Evolutionary conservation across 78 protist species (phyloP).

Genomic region (slime mould (Dictyostelium discoideum)): DNA sequence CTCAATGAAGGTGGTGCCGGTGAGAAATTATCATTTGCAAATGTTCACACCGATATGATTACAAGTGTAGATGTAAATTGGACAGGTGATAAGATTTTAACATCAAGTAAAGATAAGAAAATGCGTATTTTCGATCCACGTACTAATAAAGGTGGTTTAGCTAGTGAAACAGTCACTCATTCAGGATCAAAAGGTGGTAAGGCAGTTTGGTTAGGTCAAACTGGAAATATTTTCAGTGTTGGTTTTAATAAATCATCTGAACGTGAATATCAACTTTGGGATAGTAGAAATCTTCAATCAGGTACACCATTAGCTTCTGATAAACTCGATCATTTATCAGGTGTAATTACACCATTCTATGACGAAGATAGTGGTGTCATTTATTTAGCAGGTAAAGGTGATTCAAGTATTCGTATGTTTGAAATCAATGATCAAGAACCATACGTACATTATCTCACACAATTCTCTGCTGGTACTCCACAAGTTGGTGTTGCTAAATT

Average conservation of each 20-base stretch:
- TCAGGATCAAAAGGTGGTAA: slow-evolving; percentile 87
- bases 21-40: slow-evolving; percentile 30
- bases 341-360: slow-evolving; percentile 87
- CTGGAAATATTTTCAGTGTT: slow-evolving; percentile 70
- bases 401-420: slow-evolving; percentile 85
- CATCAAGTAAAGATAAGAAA: slow-evolving; percentile 89
- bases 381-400: slow-evolving; percentile 91
- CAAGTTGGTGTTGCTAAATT: slow-evolving; percentile 80
- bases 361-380: slow-evolving; percentile 88
- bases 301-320: background rate
- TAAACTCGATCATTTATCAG: slow-evolving; percentile 60
- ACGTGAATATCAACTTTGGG: slow-evolving; percentile 92
- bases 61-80: slow-evolving; percentile 54
- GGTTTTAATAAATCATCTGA: slow-evolving; percentile 89
- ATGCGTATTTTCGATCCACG: slow-evolving; percentile 91
- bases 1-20: slow-evolving; percentile 4
- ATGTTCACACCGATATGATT: slow-evolving; percentile 74
- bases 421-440: slow-evolving; percentile 87
- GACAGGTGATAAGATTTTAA: slow-evolving; percentile 81
- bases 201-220: slow-evolving; percentile 83
- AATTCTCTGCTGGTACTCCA: slow-evolving; percentile 50
- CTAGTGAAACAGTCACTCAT: slow-evolving; percentile 58
- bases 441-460: slow-evolving; percentile 79
- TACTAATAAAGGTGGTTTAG: slow-evolving; percentile 19
- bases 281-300: slow-evolving; percentile 64